phyloP scores from a whole-genome alignment of 2,329 filamentous ascomycete genomes.

The Pseudogymnoascus pannorum region DNA sequence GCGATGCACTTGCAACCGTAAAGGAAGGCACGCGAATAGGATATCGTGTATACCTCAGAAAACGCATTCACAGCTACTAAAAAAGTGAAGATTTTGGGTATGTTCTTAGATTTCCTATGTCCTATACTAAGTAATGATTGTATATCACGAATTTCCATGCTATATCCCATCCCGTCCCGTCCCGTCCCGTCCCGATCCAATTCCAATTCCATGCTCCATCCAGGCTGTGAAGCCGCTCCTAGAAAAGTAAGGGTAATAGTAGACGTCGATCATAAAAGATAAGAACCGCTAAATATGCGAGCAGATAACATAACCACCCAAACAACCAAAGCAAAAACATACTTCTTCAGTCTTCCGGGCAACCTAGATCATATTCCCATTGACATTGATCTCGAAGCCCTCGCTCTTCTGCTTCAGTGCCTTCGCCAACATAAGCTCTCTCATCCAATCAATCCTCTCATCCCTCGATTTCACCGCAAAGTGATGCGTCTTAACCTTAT shows the following conservation, averaged over 20 bases:
- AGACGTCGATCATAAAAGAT: neutral
- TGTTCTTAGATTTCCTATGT: neutral
- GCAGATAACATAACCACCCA: slow-evolving; percentile 1
- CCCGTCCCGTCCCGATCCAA: neutral
- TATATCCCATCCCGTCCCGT: neutral
- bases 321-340: neutral
- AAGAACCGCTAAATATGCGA: slow-evolving; percentile 2
- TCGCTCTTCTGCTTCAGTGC: slow-evolving; percentile 77
- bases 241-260: slow-evolving; percentile 3
- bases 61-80: neutral
- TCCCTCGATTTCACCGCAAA: slow-evolving; percentile 84
- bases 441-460: slow-evolving; percentile 95
- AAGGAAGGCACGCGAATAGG: neutral
- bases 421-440: slow-evolving; percentile 86
- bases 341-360: neutral
- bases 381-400: slow-evolving; percentile 75
- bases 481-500: slow-evolving; percentile 78
- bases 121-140: neutral
- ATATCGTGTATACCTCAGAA: too few relatives aligned
- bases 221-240: neutral
- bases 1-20: neutral
- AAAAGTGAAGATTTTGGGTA: neutral
- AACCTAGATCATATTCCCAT: slow-evolving; percentile 64
- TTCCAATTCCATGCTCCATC: neutral
- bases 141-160: neutral